A percentile compares a stretch with the other conserved stretches of the same genome.
Conservation (phyloP, 2,329 filamentous ascomycete species). For the Aureobasidium mangrovei region DNA sequence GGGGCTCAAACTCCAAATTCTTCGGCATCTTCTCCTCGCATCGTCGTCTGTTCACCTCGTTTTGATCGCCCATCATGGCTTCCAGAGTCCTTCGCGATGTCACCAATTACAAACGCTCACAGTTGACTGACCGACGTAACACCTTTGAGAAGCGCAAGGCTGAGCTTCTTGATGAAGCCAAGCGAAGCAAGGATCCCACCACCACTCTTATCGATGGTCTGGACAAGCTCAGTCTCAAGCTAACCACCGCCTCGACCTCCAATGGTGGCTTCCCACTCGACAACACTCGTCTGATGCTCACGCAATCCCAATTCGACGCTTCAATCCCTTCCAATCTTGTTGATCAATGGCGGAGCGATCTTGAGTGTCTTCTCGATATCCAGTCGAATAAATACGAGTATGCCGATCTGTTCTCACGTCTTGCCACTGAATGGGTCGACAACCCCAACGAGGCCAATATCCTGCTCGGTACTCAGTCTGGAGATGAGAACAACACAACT, state of each 20-base stretch:
- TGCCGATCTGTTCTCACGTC: conserved; percentile 38
- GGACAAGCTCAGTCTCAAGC: conserved; percentile 14
- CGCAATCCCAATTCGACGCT: conserved; percentile 14
- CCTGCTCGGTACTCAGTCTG: conserved; percentile 13
- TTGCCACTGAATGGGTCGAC: conserved; percentile 42
- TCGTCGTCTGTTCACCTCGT: not conserved
- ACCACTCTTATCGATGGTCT: conserved; percentile 11
- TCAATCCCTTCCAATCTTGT: conserved; percentile 14
- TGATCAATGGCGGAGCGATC: conserved; percentile 16
- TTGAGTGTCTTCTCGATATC: conserved; percentile 33
- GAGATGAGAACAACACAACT: not conserved
- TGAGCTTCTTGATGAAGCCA: not conserved
- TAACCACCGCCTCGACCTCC: not conserved
- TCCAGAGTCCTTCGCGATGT: conserved; percentile 16
- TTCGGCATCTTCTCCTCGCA: not conserved
- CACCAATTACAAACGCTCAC: conserved; percentile 16
- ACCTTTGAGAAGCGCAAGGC: conserved; percentile 9
- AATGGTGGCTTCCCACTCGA: conserved; percentile 2
- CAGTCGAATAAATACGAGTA: conserved; percentile 38
- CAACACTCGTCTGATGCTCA: conserved; percentile 14
- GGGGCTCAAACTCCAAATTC: conserved; percentile 1
- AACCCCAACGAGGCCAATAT: conserved; percentile 21
- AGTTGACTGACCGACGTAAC: conserved; percentile 4
- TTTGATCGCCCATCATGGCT: conserved; percentile 12
- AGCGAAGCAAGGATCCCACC: not conserved